Evolutionary conservation across 805 yeast genomes (phyloP), one percentile per base, ranked within the genome.

Genomic region (Ogataea methylovora): DNA sequence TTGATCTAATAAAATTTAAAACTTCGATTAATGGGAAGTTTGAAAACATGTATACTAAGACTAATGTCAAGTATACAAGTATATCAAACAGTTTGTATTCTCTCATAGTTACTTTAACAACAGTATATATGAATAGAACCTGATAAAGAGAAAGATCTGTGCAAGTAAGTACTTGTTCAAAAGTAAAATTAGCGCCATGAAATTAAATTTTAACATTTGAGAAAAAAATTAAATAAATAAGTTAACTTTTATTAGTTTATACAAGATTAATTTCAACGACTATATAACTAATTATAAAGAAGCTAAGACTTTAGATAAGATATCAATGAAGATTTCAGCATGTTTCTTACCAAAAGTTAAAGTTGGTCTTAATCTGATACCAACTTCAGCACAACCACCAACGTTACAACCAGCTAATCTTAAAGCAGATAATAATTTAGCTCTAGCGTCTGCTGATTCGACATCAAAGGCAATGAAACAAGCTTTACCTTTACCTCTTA

Each of bases 391-490:
- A 63, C 94, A 84, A 32, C 88, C 94, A 48, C 94, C 94, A 52
- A 82, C 71, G 59, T 84, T 84, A 42, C 82, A 69, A 58, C 94
- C 94, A 32, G 54, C 67, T 30, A 60, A 52, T 62, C 75, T 79
- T 71, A 80, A 67, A 42, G 70, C 75, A 41, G 44, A 46, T 49
- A 81, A 60, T 59, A 84, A 78, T 46, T 65, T 58, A 58, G 79
- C 77, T 63, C 94, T 75, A 18, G 64, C 60, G 36, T 63, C 67
- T 27, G 71, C 58, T 34, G 71, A 49, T 33, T 71, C 70, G 49
- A 76, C 60, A 45, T 81, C 82, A 76, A 85, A 83, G n/a, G 94
- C 94, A 56, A 84, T 73, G 62, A 80, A 83, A 31, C 92, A 82
- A 30, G 83, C 94, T 46, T 77, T 68, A 51, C 66, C 69, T 60